Evolutionary conservation across 768 basidiomycete species (phyloP).

Genomic region (Kwoniella dendrophila): DNA sequence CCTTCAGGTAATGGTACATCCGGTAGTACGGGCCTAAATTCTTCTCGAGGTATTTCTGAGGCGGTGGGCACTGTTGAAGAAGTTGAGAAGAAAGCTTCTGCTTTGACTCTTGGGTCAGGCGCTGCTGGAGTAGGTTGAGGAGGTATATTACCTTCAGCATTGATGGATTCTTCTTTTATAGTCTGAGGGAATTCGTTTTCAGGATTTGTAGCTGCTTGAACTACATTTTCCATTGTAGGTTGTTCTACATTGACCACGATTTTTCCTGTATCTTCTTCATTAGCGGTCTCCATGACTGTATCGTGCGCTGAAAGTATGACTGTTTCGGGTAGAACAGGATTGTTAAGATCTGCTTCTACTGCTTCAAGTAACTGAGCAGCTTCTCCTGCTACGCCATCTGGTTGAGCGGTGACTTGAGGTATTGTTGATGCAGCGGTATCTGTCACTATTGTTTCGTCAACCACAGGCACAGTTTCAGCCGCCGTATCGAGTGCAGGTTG

Average conservation of each 20-base stretch:
- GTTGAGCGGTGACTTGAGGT: not conserved
- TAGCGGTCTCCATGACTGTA: conserved; percentile 14
- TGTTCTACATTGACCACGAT: conserved; percentile 20
- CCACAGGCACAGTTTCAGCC: too few species aligned
- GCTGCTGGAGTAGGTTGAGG: conserved; percentile 13
- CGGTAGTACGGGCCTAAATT: not conserved
- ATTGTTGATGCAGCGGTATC: not conserved
- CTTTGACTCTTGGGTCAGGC: not conserved
- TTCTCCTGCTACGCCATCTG: conserved; percentile 20
- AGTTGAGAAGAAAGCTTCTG: not conserved
- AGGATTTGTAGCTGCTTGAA: conserved; percentile 16
- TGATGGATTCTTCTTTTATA: not conserved
- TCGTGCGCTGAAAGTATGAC: conserved; percentile 24
- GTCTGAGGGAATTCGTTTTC: not conserved
- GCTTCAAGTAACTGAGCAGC: conserved; percentile 14
- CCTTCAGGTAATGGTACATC: conserved; percentile 40
- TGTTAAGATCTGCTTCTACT: conserved; percentile 29
- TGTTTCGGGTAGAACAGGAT: conserved; percentile 30
- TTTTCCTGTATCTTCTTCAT: conserved; percentile 20
- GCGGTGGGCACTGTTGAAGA: not conserved
- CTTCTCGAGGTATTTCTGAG: not conserved
- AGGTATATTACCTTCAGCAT: conserved; percentile 5
- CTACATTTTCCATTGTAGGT: conserved; percentile 14
- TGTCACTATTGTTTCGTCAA: too few species aligned
- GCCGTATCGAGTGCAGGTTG: not conserved